phyloP scores from a whole-genome alignment of 73 alveolate genomes.

The Stentor coeruleus region DNA sequence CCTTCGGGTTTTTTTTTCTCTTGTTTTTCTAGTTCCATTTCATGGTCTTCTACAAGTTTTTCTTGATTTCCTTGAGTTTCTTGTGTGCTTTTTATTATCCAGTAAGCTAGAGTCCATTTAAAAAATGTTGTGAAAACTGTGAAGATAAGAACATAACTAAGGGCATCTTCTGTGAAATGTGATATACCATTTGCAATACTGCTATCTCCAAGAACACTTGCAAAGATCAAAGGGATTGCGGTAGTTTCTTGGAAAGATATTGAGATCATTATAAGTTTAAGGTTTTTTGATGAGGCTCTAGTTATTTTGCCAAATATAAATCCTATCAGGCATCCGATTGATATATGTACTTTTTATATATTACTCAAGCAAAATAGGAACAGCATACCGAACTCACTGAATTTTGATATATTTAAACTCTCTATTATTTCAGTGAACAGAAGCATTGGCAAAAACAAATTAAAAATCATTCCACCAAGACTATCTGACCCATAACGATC shows the following conservation, averaged over 20 bases:
- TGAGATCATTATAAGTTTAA: neutral
- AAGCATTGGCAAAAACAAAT: neutral
- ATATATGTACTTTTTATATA: neutral
- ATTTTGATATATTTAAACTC: neutral
- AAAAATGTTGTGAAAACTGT: neutral
- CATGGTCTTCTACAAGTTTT: neutral
- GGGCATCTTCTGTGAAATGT: neutral
- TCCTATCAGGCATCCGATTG: neutral
- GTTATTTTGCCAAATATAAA: neutral
- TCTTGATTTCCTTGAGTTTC: neutral
- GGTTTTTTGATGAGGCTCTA: neutral
- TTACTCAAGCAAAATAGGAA: constrained; percentile 13
- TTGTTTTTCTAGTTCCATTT: neutral
- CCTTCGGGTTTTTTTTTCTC: neutral
- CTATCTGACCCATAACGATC: neutral
- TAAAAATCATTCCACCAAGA: neutral
- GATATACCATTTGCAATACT: neutral
- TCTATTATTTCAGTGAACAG: constrained; percentile 20
- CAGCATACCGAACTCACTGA: neutral
- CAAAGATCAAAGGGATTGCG: neutral
- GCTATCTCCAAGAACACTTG: neutral
- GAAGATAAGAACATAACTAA: neutral
- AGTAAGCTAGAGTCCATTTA: constrained; percentile 16
- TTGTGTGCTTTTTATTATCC: neutral
- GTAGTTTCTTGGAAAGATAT: constrained; percentile 18